Evolutionary conservation across 495 filamentous ascomycete genomes (phyloP).

Genomic region (Tuber brumale): DNA sequence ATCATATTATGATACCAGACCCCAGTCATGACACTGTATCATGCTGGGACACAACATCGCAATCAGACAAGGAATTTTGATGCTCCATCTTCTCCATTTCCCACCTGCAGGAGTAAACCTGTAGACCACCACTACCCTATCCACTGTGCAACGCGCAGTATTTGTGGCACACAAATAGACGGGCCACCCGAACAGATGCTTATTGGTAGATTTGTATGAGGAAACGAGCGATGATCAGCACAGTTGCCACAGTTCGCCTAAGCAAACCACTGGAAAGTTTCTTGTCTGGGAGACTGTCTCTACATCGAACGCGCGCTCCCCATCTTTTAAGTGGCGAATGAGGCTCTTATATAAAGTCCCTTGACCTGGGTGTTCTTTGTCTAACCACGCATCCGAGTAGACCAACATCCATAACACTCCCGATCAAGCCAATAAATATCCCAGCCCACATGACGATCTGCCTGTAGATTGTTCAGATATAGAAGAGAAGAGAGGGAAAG

Average conservation of each 20-base stretch:
- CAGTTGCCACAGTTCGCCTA: no score
- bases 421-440: background rate
- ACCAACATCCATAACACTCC: background rate
- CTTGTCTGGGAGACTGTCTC: no score
- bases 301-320: background rate
- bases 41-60: background rate
- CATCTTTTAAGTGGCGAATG: background rate
- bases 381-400: background rate
- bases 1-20: background rate
- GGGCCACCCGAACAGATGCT: no score
- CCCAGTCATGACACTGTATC: background rate
- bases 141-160: background rate
- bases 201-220: no score
- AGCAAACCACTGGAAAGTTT: no score
- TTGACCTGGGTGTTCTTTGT: background rate
- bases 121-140: no score
- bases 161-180: background rate
- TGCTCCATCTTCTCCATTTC: background rate
- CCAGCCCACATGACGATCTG: background rate
- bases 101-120: no score
- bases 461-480: constrained; percentile 1
- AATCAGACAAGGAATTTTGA: background rate
- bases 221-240: no score
- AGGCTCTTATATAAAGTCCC: background rate
- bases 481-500: background rate